Percentiles rank a stretch among this genome's conserved stretches.
Conservation (phyloP, 2,329 filamentous ascomycete species). For the Elsinoe necatrix region DNA sequence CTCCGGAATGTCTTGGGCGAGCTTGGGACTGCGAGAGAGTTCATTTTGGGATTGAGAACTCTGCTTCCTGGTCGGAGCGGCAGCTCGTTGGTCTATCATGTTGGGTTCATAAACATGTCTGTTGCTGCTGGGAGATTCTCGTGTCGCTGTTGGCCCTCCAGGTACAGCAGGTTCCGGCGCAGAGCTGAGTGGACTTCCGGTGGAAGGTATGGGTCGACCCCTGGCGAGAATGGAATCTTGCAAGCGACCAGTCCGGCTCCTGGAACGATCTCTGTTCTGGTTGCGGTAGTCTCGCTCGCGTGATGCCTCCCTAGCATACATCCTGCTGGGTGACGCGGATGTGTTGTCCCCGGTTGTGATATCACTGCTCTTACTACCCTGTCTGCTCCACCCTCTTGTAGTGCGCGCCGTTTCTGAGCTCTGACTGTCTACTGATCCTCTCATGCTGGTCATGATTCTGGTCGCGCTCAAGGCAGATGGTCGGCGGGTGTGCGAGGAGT, state of each 20-base stretch:
- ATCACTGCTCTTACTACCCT: conserved; percentile 64
- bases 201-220: conserved; percentile 35
- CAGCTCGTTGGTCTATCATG: not conserved
- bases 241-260: not conserved
- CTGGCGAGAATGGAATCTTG: conserved; percentile 35
- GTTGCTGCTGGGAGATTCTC: not conserved
- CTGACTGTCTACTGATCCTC: conserved; percentile 15
- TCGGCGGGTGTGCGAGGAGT: conserved; percentile 20
- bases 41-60: conserved; percentile 18
- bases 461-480: conserved; percentile 11
- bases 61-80: conserved; percentile 21
- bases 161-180: conserved; percentile 72
- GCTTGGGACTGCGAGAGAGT: not conserved
- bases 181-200: conserved; percentile 33
- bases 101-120: not conserved
- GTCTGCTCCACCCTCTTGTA: conserved; percentile 41
- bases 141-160: conserved; percentile 51
- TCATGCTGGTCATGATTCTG: conserved; percentile 12
- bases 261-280: not conserved
- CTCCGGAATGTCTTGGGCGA: conserved; percentile 28
- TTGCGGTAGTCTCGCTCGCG: conserved; percentile 14
- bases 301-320: conserved; percentile 35
- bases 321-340: conserved; percentile 49
- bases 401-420: conserved; percentile 19
- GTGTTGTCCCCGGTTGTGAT: conserved; percentile 59